A percentile compares a stretch with the other conserved stretches of the same genome.
These are phyloP conservation scores for Ligustrum vulgare DNA, from an alignment of 257 asterid genomes.

Conservation along the genomic window DNA sequence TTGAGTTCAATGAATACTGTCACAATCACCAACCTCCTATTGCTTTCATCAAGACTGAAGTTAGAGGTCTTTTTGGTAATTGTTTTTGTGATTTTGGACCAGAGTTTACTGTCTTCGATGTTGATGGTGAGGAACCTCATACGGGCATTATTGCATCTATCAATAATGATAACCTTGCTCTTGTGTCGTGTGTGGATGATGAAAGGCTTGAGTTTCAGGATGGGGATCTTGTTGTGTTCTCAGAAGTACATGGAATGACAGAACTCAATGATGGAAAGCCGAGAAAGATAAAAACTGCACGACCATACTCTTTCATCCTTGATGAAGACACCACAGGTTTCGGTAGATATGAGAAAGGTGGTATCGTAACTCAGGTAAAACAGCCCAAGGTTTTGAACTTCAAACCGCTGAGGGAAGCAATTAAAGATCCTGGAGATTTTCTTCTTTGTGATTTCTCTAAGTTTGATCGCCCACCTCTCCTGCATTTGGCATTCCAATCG, in stretches of 20 bases:
- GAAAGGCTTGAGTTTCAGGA: conserved; percentile 96
- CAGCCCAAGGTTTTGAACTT: conserved; percentile 85
- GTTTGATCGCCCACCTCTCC: conserved; percentile 84
- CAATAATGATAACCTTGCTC: conserved; percentile 81
- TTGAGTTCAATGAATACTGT: conserved; percentile 78
- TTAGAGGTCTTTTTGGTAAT: conserved; percentile 85
- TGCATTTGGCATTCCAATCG: conserved; percentile 90
- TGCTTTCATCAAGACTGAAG: conserved; percentile 87
- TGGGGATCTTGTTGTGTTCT: conserved; percentile 84
- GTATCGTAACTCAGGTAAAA: conserved; percentile 88
- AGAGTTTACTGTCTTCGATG: conserved; percentile 78
- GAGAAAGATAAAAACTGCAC: conserved; percentile 66
- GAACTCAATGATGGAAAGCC: conserved; percentile 95
- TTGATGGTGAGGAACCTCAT: conserved; percentile 94
- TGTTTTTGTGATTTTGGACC: conserved; percentile 93
- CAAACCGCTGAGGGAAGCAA: conserved; percentile 75
- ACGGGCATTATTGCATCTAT: conserved; percentile 89
- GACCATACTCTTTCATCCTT: conserved; percentile 80
- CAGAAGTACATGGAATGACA: conserved; percentile 84
- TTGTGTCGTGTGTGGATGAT: conserved; percentile 88
- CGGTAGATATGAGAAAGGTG: conserved; percentile 79
- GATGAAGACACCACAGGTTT: conserved; percentile 81
- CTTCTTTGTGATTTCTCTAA: conserved; percentile 90
- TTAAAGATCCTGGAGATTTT: conserved; percentile 81
- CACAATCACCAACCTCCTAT: conserved; percentile 87